Evolutionary conservation across 441 rosid species (phyloP), one percentile per base, ranked within the genome.

Genomic region (Corymbia citriodora): DNA sequence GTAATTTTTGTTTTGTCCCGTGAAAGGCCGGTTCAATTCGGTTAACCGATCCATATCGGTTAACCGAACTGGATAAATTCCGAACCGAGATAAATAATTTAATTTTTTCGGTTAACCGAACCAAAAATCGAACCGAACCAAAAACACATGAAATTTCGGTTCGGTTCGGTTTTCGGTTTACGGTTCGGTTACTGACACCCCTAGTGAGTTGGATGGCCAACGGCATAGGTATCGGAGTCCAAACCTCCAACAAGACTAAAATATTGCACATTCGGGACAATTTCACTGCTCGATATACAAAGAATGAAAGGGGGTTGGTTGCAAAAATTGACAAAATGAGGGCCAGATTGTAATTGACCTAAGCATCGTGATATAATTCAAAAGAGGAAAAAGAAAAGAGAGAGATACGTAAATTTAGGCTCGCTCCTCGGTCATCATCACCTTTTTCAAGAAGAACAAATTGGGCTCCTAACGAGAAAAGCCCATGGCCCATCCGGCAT

Each of bases 401-500:
- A 9, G 8, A 2, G 0, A 63, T 13, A 0, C 17, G 0, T 40
- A 74, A 25, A 19, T 6, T 74, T 74, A 52, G 85, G 85, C 52
- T 40, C n/a, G 6, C 85, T 74, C 1, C 10, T 2, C 29, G 85
- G 85, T 52, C 85, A 74, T 74, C 83, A 0, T 21, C 21, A 1
- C 1, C 50, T 40, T 72, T 40, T 74, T n/a, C 0, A 9, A 0
- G 29, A 6, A 0, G 50, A 45, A 6, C 68, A 61, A 0, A 61
- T 61, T 61, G 68, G 68, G 0, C 72, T 65, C 10, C 72, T 5
- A 65, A n/a, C 10, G 36, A 0, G 36, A 61, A 72, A 40, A 11
- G n/a, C 25, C 83, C 27, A 74, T 27, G 52, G 83, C 52, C 83
- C 83, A 74, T 74, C 48, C 0, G 17, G 50, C 83, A 40, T 40